phyloP scores from a whole-genome alignment of 169 alveolate genomes.

The Toxoplasma gondii region DNA sequence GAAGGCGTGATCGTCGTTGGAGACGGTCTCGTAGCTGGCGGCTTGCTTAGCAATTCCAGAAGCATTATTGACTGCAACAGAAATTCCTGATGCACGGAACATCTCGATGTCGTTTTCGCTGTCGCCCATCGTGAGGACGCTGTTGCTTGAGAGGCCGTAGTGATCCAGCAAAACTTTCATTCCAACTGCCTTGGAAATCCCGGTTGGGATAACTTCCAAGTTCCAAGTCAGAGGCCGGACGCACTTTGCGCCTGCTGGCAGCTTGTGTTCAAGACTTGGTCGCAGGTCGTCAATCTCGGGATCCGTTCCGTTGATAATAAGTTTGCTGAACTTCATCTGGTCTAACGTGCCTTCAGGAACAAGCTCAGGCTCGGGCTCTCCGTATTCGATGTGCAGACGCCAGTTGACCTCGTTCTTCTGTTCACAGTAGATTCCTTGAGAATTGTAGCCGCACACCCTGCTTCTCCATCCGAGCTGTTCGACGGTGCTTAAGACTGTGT shows the following conservation, averaged over 20 bases:
- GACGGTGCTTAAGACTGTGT: slow-evolving; percentile 58
- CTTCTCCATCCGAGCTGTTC: slow-evolving; percentile 50
- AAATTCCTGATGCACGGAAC: slow-evolving; percentile 71
- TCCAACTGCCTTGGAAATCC: slow-evolving; percentile 78
- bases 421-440: slow-evolving; percentile 63
- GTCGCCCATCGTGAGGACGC: slow-evolving; percentile 81
- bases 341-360: slow-evolving; percentile 38
- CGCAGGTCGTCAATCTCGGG: slow-evolving; percentile 67
- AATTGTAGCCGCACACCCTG: slow-evolving; percentile 63
- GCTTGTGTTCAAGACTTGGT: slow-evolving; percentile 69
- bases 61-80: slow-evolving; percentile 80
- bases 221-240: slow-evolving; percentile 67
- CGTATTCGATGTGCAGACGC: slow-evolving; percentile 39
- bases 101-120: slow-evolving; percentile 83
- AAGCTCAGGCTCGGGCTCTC: slow-evolving; percentile 58
- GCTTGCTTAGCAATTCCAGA: slow-evolving; percentile 74
- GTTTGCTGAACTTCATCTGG: slow-evolving; percentile 59
- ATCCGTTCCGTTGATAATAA: slow-evolving; percentile 66
- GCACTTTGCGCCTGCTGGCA: slow-evolving; percentile 69
- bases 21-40: slow-evolving; percentile 67
- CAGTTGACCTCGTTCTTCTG: slow-evolving; percentile 60
- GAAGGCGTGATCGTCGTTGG: slow-evolving; percentile 57
- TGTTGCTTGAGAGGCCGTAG: slow-evolving; percentile 69
- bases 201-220: slow-evolving; percentile 74
- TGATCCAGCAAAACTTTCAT: slow-evolving; percentile 73